Base-by-base conservation (phyloP, 2,329 filamentous ascomycete genomes). In the Ilyonectria mors-panacis region DNA sequence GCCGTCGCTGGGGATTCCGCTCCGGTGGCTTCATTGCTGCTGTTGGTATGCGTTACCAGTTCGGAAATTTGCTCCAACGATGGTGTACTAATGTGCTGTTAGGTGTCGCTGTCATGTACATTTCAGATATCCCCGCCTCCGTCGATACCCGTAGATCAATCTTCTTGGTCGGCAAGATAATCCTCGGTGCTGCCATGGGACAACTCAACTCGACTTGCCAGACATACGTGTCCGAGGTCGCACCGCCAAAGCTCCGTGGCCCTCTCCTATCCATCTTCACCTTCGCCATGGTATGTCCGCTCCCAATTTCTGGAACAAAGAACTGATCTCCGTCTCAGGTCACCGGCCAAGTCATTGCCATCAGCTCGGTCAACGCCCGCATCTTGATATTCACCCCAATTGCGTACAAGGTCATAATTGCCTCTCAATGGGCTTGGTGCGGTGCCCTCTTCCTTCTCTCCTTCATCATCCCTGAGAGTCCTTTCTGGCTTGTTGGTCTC, bases 121-220 rank as follows among this genome's bases (percentile, higher is more conserved):
- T n/a, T 2, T 17, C 39, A 17, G 39, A 42, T n/a, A n/a, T 19
- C 17, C 15, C 39, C 17, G 19, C 19, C n/a, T 21, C 21, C 17
- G 19, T 13, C 3, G 19, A 55, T 13, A 39, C 21, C 9, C 30
- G 51, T 15, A 30, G 48, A 30, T n/a, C 17, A 13, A 30, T 39
- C n/a, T 47, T 57, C 26, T 33, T 57, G 37, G 21, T 21, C n/a
- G 54, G 37, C 37, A 57, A 57, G 39, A 44, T 45, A 8, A 57
- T 57, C 8, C 23, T 44, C 37, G 54, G 54, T n/a, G 15, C 33
- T n/a, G 37, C 21, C 10, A 9, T 44, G 17, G 54, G 54, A 7
- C 21, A 21, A 10, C 17, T 57, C 15, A 45, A 30, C 13, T 44
- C 54, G 12, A 57, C 39, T 8, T 42, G 37, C 23, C 21, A 44